Percentiles rank a stretch among this genome's conserved stretches.
phyloP scores from a whole-genome alignment of 306 rosid genomes.

The Luffa aegyptiaca region DNA sequence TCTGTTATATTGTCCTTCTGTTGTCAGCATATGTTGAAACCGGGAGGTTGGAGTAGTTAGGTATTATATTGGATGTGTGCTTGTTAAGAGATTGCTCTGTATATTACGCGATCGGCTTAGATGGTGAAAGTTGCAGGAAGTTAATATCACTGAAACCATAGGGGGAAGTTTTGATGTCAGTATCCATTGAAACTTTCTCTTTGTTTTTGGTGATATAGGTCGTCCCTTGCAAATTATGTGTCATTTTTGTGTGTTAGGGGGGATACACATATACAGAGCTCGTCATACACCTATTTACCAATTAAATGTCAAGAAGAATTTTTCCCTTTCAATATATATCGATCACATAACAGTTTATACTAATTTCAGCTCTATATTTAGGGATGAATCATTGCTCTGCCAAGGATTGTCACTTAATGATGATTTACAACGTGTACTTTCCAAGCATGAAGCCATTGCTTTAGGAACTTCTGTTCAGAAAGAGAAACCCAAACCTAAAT shows the following conservation, averaged over 20 bases:
- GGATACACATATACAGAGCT: background rate
- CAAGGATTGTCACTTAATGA: constrained; percentile 85
- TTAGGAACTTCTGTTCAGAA: constrained; percentile 42
- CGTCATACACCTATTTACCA: background rate
- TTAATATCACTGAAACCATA: background rate
- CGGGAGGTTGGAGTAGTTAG: background rate
- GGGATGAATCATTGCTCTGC: constrained; percentile 88
- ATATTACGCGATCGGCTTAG: background rate
- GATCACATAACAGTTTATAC: background rate
- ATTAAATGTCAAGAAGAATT: background rate
- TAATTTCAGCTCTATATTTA: constrained; percentile 13
- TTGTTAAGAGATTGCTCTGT: background rate
- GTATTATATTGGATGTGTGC: background rate
- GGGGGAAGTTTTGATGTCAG: background rate
- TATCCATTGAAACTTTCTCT: background rate
- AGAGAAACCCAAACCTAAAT: constrained; percentile 41
- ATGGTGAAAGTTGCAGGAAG: background rate
- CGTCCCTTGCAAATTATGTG: background rate
- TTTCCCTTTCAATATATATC: background rate
- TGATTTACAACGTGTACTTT: constrained; percentile 80
- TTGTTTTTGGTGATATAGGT: background rate
- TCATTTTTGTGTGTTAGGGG: background rate
- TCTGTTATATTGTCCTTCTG: background rate
- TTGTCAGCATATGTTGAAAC: background rate
- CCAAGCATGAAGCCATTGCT: constrained; percentile 83